phyloP scores from a whole-genome alignment of 192 early-diverging fungal genomes.

The Kappamyces sp. region DNA sequence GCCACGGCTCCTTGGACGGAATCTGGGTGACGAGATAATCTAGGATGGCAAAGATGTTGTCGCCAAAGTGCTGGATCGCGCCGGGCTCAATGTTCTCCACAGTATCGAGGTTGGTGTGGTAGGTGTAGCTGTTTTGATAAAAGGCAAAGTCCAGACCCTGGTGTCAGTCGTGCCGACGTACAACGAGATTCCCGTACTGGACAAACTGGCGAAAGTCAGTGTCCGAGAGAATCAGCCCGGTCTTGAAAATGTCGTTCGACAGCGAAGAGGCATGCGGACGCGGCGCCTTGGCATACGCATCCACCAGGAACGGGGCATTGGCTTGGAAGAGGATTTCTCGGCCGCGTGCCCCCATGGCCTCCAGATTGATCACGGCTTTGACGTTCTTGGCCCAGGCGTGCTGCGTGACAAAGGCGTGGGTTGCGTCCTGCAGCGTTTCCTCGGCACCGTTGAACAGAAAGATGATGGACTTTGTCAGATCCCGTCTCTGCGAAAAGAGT shows the following conservation, averaged over 20 bases:
- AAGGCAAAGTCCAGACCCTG: constrained; percentile 65
- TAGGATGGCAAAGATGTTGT: constrained; percentile 54
- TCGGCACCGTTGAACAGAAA: constrained; percentile 71
- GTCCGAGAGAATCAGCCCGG: constrained; percentile 61
- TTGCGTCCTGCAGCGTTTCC: constrained; percentile 69
- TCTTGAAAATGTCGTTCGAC: constrained; percentile 40
- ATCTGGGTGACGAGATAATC: constrained; percentile 30
- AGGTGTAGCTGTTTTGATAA: constrained; percentile 57
- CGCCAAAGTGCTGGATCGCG: constrained; percentile 64
- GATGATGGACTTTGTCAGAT: constrained; percentile 32
- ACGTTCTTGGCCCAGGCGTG: constrained; percentile 39
- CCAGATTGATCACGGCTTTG: constrained; percentile 67
- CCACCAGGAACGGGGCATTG: constrained; percentile 59
- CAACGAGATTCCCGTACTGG: constrained; percentile 55
- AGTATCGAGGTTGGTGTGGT: constrained; percentile 67
- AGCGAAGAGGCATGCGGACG: constrained; percentile 57
- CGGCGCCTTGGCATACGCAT: constrained; percentile 57
- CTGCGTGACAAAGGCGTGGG: constrained; percentile 64
- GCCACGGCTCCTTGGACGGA: too few relatives aligned
- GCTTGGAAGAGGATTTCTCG: constrained; percentile 70
- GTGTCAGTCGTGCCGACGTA: too few relatives aligned
- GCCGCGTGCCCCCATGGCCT: constrained; percentile 63
- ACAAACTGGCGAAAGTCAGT: constrained; percentile 75
- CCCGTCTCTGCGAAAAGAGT: constrained; percentile 22
- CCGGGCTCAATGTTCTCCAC: constrained; percentile 50